phyloP scores from a whole-genome alignment of 495 filamentous ascomycete genomes.

The Neurospora sp. region DNA sequence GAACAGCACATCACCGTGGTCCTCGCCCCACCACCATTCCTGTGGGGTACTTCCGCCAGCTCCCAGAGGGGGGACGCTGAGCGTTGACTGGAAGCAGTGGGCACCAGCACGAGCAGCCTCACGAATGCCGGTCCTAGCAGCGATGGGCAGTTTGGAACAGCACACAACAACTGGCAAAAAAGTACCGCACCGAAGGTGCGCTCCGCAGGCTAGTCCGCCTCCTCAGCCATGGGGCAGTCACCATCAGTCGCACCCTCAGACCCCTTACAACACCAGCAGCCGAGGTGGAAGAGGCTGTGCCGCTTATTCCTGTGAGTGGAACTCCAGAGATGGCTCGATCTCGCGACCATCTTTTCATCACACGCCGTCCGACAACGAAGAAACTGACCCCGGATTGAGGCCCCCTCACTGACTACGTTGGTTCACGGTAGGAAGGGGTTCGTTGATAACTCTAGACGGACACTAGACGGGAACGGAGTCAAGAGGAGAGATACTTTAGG shows the following conservation, averaged over 20 bases:
- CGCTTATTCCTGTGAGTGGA: constrained; percentile 41
- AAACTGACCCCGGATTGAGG: neutral
- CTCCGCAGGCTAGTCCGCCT: too few relatives aligned
- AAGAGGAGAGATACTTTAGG: neutral
- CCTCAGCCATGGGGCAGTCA: too few relatives aligned
- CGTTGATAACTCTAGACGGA: neutral
- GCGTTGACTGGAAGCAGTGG: neutral
- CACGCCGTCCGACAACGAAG: neutral
- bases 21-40: neutral
- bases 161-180: constrained; percentile 54
- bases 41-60: neutral
- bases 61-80: neutral
- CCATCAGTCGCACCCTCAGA: too few relatives aligned
- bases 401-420: neutral
- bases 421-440: neutral
- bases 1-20: constrained; percentile 2
- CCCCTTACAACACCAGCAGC: too few relatives aligned
- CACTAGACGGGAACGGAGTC: neutral
- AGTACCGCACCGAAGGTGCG: constrained; percentile 60
- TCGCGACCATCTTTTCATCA: neutral
- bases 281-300: constrained; percentile 18
- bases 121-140: neutral
- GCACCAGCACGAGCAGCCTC: neutral
- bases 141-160: constrained; percentile 17
- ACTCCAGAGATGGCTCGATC: neutral